Base-by-base conservation (phyloP, 2,329 filamentous ascomycete species). In the Daldinia sp. region DNA sequence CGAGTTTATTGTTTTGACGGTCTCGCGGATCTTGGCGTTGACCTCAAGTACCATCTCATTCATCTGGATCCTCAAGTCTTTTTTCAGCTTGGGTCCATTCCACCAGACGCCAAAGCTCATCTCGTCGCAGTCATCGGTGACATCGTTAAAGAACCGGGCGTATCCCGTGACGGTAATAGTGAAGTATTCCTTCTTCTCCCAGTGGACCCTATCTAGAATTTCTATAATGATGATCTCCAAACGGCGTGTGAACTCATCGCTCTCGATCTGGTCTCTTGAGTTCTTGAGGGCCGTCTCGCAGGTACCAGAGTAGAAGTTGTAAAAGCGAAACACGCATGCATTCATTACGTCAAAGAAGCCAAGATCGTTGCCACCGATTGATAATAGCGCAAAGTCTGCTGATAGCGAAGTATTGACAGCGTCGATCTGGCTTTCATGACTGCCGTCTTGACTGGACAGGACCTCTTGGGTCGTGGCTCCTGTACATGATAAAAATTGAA, bases 271-370 rank as follows among this genome's bases (percentile, higher is more conserved):
- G 3, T 74, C 72, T 20, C 79, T 78, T 0, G 81, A 77, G 6
- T 75, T 76, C 6, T 69, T 73, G 1, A 84, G 78, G 1, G 82
- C 82, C 2, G 78, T 65, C 58, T 81, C 79, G 73, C 83, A 85
- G 0, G 82, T 82, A 4, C 82, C 82, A 15, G 81, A 83, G 75
- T 82, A 83, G 74, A 83, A 82, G 71, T 81, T 81, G 72, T 85
- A 85, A 73, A 85, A 85, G 35, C 82, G 79, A 69, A 85, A 85
- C 15, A 85, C 81, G 72, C 84, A 85, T 26, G 82, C 82, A 71
- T 85, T 85, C 74, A 85, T 83, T 20, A 85, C 81, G 41, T 82
- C 80, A 68, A 84, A 85, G 77, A 85, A 85, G 68, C 82, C 83
- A 7, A 85, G 78, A 69, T 85, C 83, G 73, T 85, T 85, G 15